Evolutionary conservation across 2,329 filamentous ascomycete genomes (phyloP).

Genomic region (Monosporascus cannonballus): DNA sequence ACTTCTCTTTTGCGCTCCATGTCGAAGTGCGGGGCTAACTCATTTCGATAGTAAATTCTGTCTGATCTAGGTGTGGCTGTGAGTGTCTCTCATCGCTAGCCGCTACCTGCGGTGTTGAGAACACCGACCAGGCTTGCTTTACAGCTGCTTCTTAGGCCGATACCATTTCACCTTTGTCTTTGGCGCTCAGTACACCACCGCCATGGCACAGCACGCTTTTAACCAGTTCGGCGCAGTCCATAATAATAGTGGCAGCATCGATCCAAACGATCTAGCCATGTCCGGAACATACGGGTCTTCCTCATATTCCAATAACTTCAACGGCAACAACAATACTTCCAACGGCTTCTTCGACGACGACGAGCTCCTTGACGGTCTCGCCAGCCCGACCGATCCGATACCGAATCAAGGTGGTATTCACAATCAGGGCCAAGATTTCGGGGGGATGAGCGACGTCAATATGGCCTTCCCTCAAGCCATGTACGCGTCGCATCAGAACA

Average conservation of each 20-base stretch:
- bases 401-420: slow-evolving; percentile 42
- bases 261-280: slow-evolving; percentile 82
- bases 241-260: slow-evolving; percentile 56
- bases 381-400: slow-evolving; percentile 43
- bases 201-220: slow-evolving; percentile 53
- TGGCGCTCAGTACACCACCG: slow-evolving; percentile 12
- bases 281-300: slow-evolving; percentile 48
- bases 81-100: slow-evolving; percentile 8
- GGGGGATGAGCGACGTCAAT: slow-evolving; percentile 46
- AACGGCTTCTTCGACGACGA: slow-evolving; percentile 84
- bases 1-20: slow-evolving; percentile 3
- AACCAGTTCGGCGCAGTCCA: slow-evolving; percentile 49
- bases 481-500: slow-evolving; percentile 50
- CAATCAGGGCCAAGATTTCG: slow-evolving; percentile 50
- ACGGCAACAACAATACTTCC: slow-evolving; percentile 49
- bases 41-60: slow-evolving; percentile 14
- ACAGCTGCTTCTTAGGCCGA: slow-evolving; percentile 5
- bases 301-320: slow-evolving; percentile 57
- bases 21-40: slow-evolving; percentile 24
- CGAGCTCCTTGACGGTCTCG: slow-evolving; percentile 73
- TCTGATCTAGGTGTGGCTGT: not conserved
- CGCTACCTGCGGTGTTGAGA: slow-evolving; percentile 7
- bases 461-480: slow-evolving; percentile 52
- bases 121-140: slow-evolving; percentile 1
- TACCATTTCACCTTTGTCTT: slow-evolving; percentile 10